Evolutionary conservation across 169 alveolate genomes (phyloP), one percentile per base, ranked within the genome.

Genomic region (Plasmodium blacklocki): DNA sequence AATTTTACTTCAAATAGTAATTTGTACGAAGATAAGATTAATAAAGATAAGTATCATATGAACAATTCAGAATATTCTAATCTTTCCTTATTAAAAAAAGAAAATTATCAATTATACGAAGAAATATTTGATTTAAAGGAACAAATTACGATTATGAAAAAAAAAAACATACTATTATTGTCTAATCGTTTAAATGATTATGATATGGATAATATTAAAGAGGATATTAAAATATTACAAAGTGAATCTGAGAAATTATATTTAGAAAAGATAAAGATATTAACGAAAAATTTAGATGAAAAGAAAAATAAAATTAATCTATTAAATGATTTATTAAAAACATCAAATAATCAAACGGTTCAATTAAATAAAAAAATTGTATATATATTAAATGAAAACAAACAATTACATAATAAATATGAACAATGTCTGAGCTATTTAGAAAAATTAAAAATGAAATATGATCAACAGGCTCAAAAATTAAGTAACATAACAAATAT

Each of bases 341-440:
- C 91, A 32, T 83, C 91, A 7, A 83, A 83, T 58, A 70, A 47
- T 39, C 91, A 83, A 67, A 47, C 91, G n/a, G 45, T 39, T 32
- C 75, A 83, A 45, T 45, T 83, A 49, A 83, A 83, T 63, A 68
- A 68, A 18, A 83, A 83, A 72, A 47, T 83, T 11, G 58, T 49
- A 49, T 26, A 29, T 15, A 54, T 83, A 67, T n/a, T 83, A 49
- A 83, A 47, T n/a, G 91, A 83, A 68, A 83, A 83, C 18, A 68
- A 83, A n/a, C 26, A 43, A 23, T 83, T 72, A 54, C 91, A 63
- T 32, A 68, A 83, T 68, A 83, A 68, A 56, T 83, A 83, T 56
- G 91, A 83, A 83, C 68, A 67, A 56, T 83, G 74, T 19, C 72
- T 83, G 19, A 68, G 21, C 19, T 68, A 83, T 68, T 67, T 83